These are phyloP conservation scores for Didymella pinodella DNA, from an alignment of 2,329 filamentous ascomycete species.

Conservation along the genomic window DNA sequence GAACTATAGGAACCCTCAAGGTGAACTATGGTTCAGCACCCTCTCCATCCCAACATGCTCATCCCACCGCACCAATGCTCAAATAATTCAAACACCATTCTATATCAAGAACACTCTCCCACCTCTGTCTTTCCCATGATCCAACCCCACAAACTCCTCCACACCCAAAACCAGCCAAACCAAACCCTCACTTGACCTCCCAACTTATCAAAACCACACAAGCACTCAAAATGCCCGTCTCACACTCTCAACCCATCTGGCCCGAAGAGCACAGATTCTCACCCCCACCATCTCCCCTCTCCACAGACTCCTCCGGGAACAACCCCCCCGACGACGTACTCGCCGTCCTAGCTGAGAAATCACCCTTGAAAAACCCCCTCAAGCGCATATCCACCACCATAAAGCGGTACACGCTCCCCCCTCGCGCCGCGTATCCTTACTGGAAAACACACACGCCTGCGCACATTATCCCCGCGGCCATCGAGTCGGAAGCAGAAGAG, in stretches of 20 bases:
- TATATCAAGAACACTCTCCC: not conserved
- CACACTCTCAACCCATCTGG: not conserved
- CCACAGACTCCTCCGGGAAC: not conserved
- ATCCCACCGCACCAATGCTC: too few relatives aligned
- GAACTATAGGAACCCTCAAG: too few relatives aligned
- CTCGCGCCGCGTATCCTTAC: not conserved
- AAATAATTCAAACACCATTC: not conserved
- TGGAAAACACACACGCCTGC: not conserved
- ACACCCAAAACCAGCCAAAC: not conserved
- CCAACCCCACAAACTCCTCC: not conserved
- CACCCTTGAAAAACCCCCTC: not conserved
- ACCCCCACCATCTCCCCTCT: not conserved
- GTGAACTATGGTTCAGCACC: too few relatives aligned
- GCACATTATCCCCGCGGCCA: not conserved
- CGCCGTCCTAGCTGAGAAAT: not conserved
- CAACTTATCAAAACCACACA: not conserved
- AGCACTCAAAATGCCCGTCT: not conserved
- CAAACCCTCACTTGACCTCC: not conserved
- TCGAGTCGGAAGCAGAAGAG: not conserved
- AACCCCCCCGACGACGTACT: not conserved
- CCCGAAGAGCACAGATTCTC: not conserved
- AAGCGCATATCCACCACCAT: not conserved
- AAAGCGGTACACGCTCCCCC: not conserved
- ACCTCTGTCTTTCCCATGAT: not conserved
- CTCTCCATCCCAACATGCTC: too few relatives aligned